phyloP scores from a whole-genome alignment of 352 stramenopile species.

The Globisporangium acanthophoron region DNA sequence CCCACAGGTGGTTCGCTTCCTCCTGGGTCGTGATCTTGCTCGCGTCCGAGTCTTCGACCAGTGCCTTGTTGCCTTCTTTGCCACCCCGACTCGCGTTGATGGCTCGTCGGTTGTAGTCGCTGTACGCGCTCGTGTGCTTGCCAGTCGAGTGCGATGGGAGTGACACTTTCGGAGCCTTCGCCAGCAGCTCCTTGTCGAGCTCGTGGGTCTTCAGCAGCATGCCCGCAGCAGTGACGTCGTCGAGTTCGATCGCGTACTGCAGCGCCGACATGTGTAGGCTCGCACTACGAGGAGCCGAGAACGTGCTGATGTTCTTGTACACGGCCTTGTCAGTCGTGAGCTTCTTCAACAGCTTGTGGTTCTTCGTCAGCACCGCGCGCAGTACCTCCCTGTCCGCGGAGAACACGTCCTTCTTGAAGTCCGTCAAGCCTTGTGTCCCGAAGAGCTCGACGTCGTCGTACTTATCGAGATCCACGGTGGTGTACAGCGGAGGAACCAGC shows the following conservation, averaged over 20 bases:
- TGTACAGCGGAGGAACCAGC: slow-evolving; percentile 47
- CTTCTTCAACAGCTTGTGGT: slow-evolving; percentile 66
- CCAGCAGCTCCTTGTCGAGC: slow-evolving; percentile 34
- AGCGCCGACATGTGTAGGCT: slow-evolving; percentile 44
- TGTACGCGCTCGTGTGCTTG: slow-evolving; percentile 70
- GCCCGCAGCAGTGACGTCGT: slow-evolving; percentile 41
- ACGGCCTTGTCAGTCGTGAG: slow-evolving; percentile 41
- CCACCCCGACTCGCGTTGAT: slow-evolving; percentile 79
- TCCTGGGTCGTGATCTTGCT: neutral
- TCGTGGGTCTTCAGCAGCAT: slow-evolving; percentile 43
- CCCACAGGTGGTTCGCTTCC: slow-evolving; percentile 34
- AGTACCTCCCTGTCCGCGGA: slow-evolving; percentile 60
- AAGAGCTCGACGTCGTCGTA: slow-evolving; percentile 57
- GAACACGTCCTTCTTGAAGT: slow-evolving; percentile 40
- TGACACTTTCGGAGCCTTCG: slow-evolving; percentile 41
- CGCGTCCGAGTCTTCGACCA: slow-evolving; percentile 35
- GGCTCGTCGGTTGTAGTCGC: slow-evolving; percentile 75
- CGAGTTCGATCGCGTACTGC: slow-evolving; percentile 55
- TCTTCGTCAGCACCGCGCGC: slow-evolving; percentile 59
- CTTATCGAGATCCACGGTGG: slow-evolving; percentile 35
- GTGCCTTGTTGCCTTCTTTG: slow-evolving; percentile 73
- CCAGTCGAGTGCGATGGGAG: slow-evolving; percentile 71
- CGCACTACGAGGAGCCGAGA: slow-evolving; percentile 33
- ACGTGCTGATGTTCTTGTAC: slow-evolving; percentile 47
- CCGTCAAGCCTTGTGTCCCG: slow-evolving; percentile 33